Base-by-base conservation (phyloP, 2,329 filamentous ascomycete genomes). In the Monosporascus sp. region DNA sequence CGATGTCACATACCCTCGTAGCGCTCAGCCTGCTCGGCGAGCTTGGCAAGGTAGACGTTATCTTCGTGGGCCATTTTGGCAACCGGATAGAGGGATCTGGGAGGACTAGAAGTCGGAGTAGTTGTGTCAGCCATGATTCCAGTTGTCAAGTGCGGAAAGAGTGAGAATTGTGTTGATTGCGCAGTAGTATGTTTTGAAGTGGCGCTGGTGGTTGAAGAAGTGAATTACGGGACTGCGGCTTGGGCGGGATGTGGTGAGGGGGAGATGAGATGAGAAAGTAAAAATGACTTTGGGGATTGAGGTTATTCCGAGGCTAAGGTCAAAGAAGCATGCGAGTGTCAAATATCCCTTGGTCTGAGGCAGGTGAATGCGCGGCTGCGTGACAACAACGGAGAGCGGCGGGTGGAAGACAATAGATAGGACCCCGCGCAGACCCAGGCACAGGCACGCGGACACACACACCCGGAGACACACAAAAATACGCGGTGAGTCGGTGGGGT, bases 1-100 rank as follows among this genome's bases (percentile, higher is more conserved):
- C 44, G 47, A 39, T 52, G 59, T 56, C 51, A 76, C 83, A 70
- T 80, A 97, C 94, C 94, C 83, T 99, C 94, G 80, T 99, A 99
- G 75, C 94, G 93, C 87, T 99, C 94, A 77, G 94, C 94, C 87
- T 99, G 94, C 88, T 99, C 94, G 74, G 94, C 94, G 77, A 99
- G 89, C 91, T 97, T 97, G 80, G 94, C 94, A 75, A 97, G 88
- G 79, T 97, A 97, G 72, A 99, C 94, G 70, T 92, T 93, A 81
- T 97, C 92, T 85, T 97, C 93, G 84, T 96, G 90, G 85, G 89
- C 91, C 93, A 97, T 97, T 81, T 81, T 92, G 82, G 73, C 76
- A 73, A 65, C 68, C n/a, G 43, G 17, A 46, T 31, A 25, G 17
- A 6, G 43, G 15, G 11, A 15, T 22, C 18, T 51, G 63, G 69